A percentile compares a stretch with the other conserved stretches of the same genome.
Conservation (phyloP, 805 yeast genomes). For the Spencermartinsiella europaea region DNA sequence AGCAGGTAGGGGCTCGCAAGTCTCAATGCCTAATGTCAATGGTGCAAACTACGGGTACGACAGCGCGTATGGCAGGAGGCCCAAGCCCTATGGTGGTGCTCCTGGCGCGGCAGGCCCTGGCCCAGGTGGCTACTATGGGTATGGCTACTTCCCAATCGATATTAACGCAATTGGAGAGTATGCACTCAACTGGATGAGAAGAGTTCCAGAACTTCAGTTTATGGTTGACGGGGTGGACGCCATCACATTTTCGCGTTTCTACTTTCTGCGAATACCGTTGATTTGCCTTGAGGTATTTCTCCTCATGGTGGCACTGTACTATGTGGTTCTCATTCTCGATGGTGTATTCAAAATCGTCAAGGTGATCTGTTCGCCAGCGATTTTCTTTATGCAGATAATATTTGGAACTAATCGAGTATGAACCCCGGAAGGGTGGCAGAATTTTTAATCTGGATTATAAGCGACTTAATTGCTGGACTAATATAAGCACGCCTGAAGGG, state of each 20-base stretch:
- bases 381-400: constrained; percentile 11
- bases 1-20: neutral
- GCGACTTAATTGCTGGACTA: no score
- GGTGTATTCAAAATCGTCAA: constrained; percentile 16
- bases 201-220: constrained; percentile 9
- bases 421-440: no score
- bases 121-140: neutral
- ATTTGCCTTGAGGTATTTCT: constrained; percentile 16
- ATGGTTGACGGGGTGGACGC: constrained; percentile 10
- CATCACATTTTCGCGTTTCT: constrained; percentile 5
- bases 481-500: no score
- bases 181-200: constrained; percentile 4
- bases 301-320: constrained; percentile 15
- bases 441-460: no score
- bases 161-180: constrained; percentile 6
- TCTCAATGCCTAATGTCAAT: neutral
- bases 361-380: constrained; percentile 22
- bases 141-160: neutral
- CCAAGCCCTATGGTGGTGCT: neutral
- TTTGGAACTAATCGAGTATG: neutral
- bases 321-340: constrained; percentile 14
- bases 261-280: constrained; percentile 7
- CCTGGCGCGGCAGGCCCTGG: neutral
- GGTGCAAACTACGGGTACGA: neutral
- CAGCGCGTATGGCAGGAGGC: neutral